phyloP scores from a whole-genome alignment of 768 basidiomycete genomes.

The Termitomyces sp. region DNA sequence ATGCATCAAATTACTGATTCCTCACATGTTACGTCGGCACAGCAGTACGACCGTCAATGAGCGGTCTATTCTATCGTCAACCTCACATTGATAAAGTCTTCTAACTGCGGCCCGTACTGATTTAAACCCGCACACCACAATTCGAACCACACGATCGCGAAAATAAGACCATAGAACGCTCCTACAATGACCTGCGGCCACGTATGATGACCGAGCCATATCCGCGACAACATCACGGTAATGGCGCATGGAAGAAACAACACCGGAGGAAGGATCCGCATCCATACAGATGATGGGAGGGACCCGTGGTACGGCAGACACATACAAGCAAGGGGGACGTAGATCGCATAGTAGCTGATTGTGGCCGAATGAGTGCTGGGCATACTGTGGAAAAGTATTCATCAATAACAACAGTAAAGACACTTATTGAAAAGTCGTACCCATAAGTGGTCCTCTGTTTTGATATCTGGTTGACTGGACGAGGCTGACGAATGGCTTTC shows the following conservation, averaged over 20 bases:
- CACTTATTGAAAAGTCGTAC: constrained; percentile 33
- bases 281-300: constrained; percentile 34
- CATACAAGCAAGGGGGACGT: constrained; percentile 51
- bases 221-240: constrained; percentile 57
- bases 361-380: constrained; percentile 78
- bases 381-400: constrained; percentile 50
- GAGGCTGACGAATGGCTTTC: constrained; percentile 55
- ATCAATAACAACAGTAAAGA: not conserved
- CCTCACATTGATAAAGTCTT: constrained; percentile 3
- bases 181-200: constrained; percentile 65
- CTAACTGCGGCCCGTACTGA: constrained; percentile 13
- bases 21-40: no score
- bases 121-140: constrained; percentile 41
- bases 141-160: constrained; percentile 53
- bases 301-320: constrained; percentile 58
- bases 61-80: not conserved
- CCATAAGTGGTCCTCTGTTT: constrained; percentile 60
- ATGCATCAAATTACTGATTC: no score
- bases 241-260: constrained; percentile 53
- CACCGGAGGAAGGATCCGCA: constrained; percentile 41
- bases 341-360: constrained; percentile 62
- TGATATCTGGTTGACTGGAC: constrained; percentile 40
- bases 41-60: not conserved
- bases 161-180: constrained; percentile 46
- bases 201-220: constrained; percentile 79